Percentiles rank a stretch among this genome's conserved stretches.
Conservation (phyloP, 108 stramenopile species). For the Cyclotella atomus region DNA sequence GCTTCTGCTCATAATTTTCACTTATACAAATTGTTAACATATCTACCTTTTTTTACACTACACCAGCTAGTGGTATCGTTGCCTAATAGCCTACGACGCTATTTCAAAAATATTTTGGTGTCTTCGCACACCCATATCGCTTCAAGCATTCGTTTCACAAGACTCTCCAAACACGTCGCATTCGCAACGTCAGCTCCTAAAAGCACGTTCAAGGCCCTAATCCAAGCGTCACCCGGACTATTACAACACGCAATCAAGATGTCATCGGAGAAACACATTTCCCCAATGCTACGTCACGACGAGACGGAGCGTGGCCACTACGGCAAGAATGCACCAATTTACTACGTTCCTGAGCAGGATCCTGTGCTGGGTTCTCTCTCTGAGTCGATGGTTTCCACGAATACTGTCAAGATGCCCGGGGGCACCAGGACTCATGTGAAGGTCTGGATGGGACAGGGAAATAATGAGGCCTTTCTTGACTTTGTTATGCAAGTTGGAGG, state of each 20-base stretch:
- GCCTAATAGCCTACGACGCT: too few relatives aligned
- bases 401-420: background rate
- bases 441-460: background rate
- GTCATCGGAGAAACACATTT: background rate
- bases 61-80: too few relatives aligned
- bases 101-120: too few relatives aligned
- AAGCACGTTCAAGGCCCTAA: background rate
- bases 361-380: background rate
- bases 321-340: background rate
- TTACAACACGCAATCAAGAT: background rate
- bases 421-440: background rate
- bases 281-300: background rate
- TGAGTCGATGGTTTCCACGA: background rate
- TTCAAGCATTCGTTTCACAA: too few relatives aligned
- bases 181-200: background rate
- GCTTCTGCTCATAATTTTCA: too few relatives aligned
- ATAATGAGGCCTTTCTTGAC: background rate
- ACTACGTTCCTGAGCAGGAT: too few relatives aligned
- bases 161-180: background rate
- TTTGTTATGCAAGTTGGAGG: background rate
- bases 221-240: background rate
- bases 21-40: too few relatives aligned
- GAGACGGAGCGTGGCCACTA: background rate
- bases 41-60: too few relatives aligned
- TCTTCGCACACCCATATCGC: too few relatives aligned